Conservation (phyloP, 306 rosid genomes). For the Vicia sativa region DNA sequence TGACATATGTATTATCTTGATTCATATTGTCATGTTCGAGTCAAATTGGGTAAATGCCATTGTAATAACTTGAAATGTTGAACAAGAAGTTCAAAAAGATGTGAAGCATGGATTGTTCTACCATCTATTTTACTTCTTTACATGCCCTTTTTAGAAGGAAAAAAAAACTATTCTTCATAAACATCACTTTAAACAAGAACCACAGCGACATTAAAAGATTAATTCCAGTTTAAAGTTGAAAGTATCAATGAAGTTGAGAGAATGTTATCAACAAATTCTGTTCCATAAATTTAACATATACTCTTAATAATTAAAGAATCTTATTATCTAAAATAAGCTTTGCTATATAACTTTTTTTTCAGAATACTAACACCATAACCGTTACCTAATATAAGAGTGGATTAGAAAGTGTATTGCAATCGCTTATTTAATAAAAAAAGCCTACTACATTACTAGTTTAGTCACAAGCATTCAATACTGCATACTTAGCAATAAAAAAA, state of each 20-base stretch:
- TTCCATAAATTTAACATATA: too few species aligned
- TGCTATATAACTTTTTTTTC: too few species aligned
- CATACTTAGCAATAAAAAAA: not conserved
- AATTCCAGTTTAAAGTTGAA: not conserved
- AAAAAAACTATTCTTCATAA: too few species aligned
- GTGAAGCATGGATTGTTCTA: constrained; percentile 2
- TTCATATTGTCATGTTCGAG: not conserved
- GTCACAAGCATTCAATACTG: not conserved
- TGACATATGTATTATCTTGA: not conserved
- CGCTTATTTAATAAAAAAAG: not conserved
- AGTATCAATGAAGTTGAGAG: not conserved
- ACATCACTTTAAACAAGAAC: too few species aligned
- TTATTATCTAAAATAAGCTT: too few species aligned
- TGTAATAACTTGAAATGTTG: constrained; percentile 10
- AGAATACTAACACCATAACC: too few species aligned
- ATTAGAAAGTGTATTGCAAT: too few species aligned
- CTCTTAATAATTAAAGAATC: too few species aligned
- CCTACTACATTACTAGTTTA: not conserved
- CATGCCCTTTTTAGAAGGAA: too few species aligned
- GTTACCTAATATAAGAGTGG: too few species aligned
- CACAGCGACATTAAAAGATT: not conserved
- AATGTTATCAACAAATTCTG: not conserved
- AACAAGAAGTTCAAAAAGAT: not conserved
- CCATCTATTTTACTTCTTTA: too few species aligned
- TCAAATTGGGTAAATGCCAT: not conserved